Conservation (phyloP, 768 basidiomycete species). For the Sistotremastrum niveocremeum region DNA sequence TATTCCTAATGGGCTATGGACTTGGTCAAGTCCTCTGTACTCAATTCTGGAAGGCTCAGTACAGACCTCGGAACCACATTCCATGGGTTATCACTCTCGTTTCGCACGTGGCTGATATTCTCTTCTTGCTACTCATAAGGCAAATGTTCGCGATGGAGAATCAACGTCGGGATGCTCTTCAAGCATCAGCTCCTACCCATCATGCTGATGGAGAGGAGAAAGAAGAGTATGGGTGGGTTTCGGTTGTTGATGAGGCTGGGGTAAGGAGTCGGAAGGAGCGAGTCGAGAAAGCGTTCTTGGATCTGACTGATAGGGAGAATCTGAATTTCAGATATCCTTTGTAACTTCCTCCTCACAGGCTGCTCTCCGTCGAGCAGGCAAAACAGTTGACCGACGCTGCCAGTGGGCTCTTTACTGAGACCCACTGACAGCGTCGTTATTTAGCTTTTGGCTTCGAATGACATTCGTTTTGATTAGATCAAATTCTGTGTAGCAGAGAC, state of each 20-base stretch:
- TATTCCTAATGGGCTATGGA: constrained; percentile 20
- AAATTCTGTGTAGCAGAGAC: too few relatives aligned
- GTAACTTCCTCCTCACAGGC: background rate
- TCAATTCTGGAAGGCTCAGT: constrained; percentile 13
- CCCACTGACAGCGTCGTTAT: too few relatives aligned
- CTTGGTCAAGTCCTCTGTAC: constrained; percentile 17
- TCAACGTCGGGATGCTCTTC: constrained; percentile 9
- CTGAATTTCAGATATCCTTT: constrained; percentile 8
- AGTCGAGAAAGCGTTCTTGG: constrained; percentile 10
- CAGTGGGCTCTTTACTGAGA: too few relatives aligned
- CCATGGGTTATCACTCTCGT: constrained; percentile 18
- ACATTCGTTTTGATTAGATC: too few relatives aligned
- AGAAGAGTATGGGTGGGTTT: constrained; percentile 8
- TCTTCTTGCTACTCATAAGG: constrained; percentile 6
- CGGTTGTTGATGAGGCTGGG: constrained; percentile 3
- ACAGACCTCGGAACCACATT: constrained; percentile 7
- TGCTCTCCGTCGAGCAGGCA: background rate
- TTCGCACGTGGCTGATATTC: constrained; percentile 9
- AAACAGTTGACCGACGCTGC: too few relatives aligned
- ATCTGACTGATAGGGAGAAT: constrained; percentile 10
- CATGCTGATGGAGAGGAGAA: constrained; percentile 5
- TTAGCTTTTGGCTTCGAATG: too few relatives aligned
- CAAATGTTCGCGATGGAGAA: constrained; percentile 9
- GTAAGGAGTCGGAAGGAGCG: background rate
- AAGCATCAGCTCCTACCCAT: constrained; percentile 6